Conservation (phyloP, 2,329 filamentous ascomycete genomes). For the Clonostachys rosea region DNA sequence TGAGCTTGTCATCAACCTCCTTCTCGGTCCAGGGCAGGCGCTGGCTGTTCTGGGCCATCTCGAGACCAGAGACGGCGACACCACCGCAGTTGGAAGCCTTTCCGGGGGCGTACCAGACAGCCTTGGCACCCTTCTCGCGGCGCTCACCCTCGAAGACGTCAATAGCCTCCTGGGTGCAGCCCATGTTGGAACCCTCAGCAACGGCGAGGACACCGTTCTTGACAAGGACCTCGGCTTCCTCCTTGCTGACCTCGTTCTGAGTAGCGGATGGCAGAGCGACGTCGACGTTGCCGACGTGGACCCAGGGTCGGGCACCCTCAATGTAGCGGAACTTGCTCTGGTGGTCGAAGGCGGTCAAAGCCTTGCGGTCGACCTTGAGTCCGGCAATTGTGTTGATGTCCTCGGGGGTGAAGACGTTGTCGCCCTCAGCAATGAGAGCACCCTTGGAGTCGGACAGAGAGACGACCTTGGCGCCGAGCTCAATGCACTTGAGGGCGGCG, state of each 20-base stretch:
- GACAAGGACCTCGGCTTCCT: slow-evolving; percentile 82
- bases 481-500: slow-evolving; percentile 91
- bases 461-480: slow-evolving; percentile 88
- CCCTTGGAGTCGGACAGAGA: slow-evolving; percentile 94
- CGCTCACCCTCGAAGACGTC: slow-evolving; percentile 83
- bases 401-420: slow-evolving; percentile 70
- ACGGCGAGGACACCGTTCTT: slow-evolving; percentile 75
- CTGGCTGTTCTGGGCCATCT: slow-evolving; percentile 97
- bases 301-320: slow-evolving; percentile 84
- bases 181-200: slow-evolving; percentile 98
- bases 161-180: slow-evolving; percentile 93
- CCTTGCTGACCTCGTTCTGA: slow-evolving; percentile 93
- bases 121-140: slow-evolving; percentile 59
- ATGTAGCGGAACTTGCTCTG: slow-evolving; percentile 77
- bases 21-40: slow-evolving; percentile 81
- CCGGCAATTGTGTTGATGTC: slow-evolving; percentile 74
- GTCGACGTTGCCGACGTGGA: slow-evolving; percentile 84
- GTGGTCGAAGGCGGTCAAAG: slow-evolving; percentile 68
- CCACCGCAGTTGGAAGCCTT: slow-evolving; percentile 98
- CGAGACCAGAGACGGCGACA: slow-evolving; percentile 93
- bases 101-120: slow-evolving; percentile 94
- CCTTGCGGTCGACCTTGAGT: slow-evolving; percentile 83
- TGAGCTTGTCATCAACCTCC: slow-evolving; percentile 88
- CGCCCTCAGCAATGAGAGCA: slow-evolving; percentile 68
- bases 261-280: slow-evolving; percentile 90